phyloP scores from a whole-genome alignment of 768 basidiomycete species.

The Termitomyces sp. region DNA sequence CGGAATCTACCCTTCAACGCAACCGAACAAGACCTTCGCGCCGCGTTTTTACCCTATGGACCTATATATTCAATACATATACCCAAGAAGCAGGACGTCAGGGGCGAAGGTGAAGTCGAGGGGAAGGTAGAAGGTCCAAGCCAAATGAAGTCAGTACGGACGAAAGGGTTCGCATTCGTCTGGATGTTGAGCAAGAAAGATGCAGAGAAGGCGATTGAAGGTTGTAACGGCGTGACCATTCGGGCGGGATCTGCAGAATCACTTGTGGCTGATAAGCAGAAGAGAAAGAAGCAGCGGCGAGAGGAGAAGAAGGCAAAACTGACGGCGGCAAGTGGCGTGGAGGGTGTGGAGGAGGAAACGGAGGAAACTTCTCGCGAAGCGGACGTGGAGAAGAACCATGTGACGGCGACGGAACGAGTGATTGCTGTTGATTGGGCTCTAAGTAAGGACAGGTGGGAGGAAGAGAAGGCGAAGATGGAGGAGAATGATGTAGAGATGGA shows the following conservation, averaged over 20 bases:
- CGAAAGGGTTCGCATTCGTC: constrained; percentile 90
- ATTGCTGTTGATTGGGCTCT: constrained; percentile 97
- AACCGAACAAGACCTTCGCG: constrained; percentile 79
- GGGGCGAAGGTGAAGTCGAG: constrained; percentile 13
- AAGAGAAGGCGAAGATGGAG: constrained; percentile 57
- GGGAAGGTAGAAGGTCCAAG: constrained; percentile 22
- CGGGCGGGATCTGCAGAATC: constrained; percentile 55
- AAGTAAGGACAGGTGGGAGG: constrained; percentile 90
- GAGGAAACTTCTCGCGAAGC: constrained; percentile 25
- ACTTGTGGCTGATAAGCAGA: constrained; percentile 58
- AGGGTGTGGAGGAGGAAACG: constrained; percentile 27
- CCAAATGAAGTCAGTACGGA: constrained; percentile 23
- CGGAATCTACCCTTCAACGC: constrained; percentile 86
- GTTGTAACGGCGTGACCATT: constrained; percentile 71
- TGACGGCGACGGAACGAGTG: constrained; percentile 43
- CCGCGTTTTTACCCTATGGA: constrained; percentile 82
- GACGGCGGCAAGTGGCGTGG: constrained; percentile 28
- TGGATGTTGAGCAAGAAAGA: constrained; percentile 88
- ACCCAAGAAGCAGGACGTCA: constrained; percentile 35
- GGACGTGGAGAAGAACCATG: constrained; percentile 26
- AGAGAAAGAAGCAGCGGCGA: constrained; percentile 56
- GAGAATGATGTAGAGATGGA: constrained; percentile 33
- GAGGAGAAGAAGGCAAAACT: constrained; percentile 44
- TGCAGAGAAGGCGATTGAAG: constrained; percentile 76
- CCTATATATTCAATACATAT: constrained; percentile 84